Conservation (phyloP, 2,329 filamentous ascomycete genomes). For the Scorias spongiosa region DNA sequence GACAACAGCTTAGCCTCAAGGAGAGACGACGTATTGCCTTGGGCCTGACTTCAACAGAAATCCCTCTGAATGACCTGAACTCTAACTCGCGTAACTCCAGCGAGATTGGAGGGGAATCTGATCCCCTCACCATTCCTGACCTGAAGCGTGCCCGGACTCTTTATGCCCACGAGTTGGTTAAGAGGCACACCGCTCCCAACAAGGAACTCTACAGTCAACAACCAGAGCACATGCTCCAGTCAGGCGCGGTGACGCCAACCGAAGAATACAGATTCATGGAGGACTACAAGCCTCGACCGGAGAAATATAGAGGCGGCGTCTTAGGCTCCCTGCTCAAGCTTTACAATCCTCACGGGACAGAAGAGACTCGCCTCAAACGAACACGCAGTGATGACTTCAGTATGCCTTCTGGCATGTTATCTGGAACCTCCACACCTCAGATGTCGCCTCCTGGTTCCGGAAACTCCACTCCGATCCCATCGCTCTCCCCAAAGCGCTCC, state of each 20-base stretch:
- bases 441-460: slow-evolving; percentile 29
- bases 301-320: slow-evolving; percentile 57
- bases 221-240: slow-evolving; percentile 14
- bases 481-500: slow-evolving; percentile 9
- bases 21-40: slow-evolving; percentile 1
- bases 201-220: slow-evolving; percentile 6
- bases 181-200: slow-evolving; percentile 21
- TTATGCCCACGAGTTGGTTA: slow-evolving; percentile 32
- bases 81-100: slow-evolving; percentile 13
- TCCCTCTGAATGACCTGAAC: slow-evolving; percentile 14
- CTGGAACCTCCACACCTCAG: slow-evolving; percentile 13
- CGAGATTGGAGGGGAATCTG: slow-evolving; percentile 14
- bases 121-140: slow-evolving; percentile 1
- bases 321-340: slow-evolving; percentile 58
- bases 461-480: slow-evolving; percentile 19
- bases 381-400: not conserved
- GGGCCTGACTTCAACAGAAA: slow-evolving; percentile 8
- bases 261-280: slow-evolving; percentile 37
- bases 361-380: not conserved
- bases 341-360: slow-evolving; percentile 31
- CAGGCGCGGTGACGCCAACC: slow-evolving; percentile 34
- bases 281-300: slow-evolving; percentile 51
- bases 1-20: slow-evolving; percentile 1
- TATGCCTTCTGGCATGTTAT: no score
- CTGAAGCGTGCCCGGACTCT: slow-evolving; percentile 10